phyloP scores from a whole-genome alignment of 176 grass and related monocot species.

The Paspalum notatum region DNA sequence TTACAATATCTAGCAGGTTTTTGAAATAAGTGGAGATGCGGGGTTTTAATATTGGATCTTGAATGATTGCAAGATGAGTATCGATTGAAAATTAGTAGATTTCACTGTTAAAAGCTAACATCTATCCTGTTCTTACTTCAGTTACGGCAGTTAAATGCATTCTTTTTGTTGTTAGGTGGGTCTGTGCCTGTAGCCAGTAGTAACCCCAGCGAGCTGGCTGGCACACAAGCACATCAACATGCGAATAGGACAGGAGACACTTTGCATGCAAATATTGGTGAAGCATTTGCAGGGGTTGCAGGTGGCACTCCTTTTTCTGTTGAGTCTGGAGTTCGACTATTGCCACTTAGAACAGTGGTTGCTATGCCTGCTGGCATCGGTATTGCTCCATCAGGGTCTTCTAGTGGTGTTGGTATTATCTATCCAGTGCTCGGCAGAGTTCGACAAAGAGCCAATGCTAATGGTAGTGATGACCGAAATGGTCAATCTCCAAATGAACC shows the following conservation, averaged over 20 bases:
- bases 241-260: constrained; percentile 55
- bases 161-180: constrained; percentile 62
- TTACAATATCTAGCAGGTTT: neutral
- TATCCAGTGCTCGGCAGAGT: constrained; percentile 73
- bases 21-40: constrained; percentile 21
- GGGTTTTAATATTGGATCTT: constrained; percentile 10
- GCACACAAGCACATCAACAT: constrained; percentile 60
- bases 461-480: constrained; percentile 54
- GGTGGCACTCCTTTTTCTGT: constrained; percentile 58
- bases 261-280: constrained; percentile 50
- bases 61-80: too few relatives aligned
- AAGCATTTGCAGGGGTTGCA: constrained; percentile 56
- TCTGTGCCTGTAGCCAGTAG: constrained; percentile 56
- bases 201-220: constrained; percentile 57
- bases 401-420: constrained; percentile 59
- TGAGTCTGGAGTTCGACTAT: constrained; percentile 76
- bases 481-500: constrained; percentile 48
- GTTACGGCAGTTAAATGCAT: constrained; percentile 44
- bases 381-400: constrained; percentile 44
- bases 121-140: constrained; percentile 38
- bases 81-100: constrained; percentile 3
- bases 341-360: constrained; percentile 81
- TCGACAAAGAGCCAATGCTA: constrained; percentile 55
- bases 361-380: constrained; percentile 70
- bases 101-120: neutral